Conservation (phyloP, 73 alveolate species). For the Paramecium bursaria region DNA sequence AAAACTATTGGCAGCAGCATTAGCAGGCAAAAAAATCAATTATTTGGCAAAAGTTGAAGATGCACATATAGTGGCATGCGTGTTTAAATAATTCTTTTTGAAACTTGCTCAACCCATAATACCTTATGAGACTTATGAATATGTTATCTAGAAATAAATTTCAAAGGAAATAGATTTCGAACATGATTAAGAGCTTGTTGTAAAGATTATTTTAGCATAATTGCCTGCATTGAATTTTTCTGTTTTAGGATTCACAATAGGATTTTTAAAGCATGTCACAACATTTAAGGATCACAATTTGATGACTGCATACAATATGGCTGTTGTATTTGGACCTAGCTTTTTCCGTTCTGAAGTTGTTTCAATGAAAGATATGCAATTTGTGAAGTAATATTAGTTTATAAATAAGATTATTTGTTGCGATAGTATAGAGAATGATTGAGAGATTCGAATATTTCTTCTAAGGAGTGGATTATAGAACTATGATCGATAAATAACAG, state of each 20-base stretch:
- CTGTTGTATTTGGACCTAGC: slow-evolving; percentile 54
- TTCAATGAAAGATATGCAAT: slow-evolving; percentile 25
- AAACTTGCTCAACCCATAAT: slow-evolving; percentile 17
- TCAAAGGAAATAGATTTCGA: background rate
- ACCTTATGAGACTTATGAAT: slow-evolving; percentile 10
- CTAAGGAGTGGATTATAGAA: background rate
- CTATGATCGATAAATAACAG: background rate
- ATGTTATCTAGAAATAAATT: slow-evolving; percentile 34
- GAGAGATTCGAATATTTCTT: background rate
- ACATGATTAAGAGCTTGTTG: background rate
- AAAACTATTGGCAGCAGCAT: slow-evolving; percentile 48
- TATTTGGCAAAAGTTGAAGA: slow-evolving; percentile 21
- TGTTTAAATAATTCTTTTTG: slow-evolving; percentile 37
- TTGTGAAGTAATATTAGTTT: background rate
- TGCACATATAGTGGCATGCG: slow-evolving; percentile 46
- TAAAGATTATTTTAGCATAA: background rate
- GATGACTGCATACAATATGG: slow-evolving; percentile 57
- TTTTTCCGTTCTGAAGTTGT: slow-evolving; percentile 38
- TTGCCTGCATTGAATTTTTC: slow-evolving; percentile 16
- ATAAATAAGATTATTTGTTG: slow-evolving; percentile 16
- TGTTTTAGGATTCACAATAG: background rate
- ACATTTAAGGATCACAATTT: background rate
- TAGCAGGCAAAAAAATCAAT: slow-evolving; percentile 34
- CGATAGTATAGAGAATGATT: slow-evolving; percentile 19
- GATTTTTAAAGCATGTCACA: background rate